Conservation (phyloP, 2,329 filamentous ascomycete species). For the Pyrenophora graminea region DNA sequence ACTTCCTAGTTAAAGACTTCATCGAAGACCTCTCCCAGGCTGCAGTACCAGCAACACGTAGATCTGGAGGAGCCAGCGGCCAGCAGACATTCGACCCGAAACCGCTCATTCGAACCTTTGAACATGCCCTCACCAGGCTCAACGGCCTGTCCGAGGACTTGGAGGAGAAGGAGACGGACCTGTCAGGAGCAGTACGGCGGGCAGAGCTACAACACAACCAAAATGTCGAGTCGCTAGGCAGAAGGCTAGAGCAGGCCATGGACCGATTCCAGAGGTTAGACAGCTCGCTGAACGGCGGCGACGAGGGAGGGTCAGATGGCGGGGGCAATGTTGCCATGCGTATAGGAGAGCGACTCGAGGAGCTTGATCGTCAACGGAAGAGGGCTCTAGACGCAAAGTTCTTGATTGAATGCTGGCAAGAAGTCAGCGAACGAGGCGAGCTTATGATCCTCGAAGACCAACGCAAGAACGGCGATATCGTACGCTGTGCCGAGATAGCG, state of each 20-base stretch:
- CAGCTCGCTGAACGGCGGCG: conserved; percentile 72
- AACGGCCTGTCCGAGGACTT: conserved; percentile 78
- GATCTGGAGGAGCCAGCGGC: conserved; percentile 64
- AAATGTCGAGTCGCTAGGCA: conserved; percentile 83
- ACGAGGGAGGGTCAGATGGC: conserved; percentile 57
- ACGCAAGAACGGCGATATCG: conserved; percentile 84
- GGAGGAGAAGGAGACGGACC: conserved; percentile 86
- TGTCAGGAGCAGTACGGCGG: conserved; percentile 84
- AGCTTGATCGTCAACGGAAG: conserved; percentile 88
- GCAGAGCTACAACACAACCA: conserved; percentile 91
- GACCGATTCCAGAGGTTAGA: conserved; percentile 90
- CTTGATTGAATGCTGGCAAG: conserved; percentile 93
- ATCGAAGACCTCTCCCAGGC: conserved; percentile 89
- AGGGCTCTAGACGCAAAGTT: conserved; percentile 92
- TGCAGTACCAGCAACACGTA: conserved; percentile 76
- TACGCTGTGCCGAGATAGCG: conserved; percentile 90
- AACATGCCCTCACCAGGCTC: conserved; percentile 72
- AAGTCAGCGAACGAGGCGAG: conserved; percentile 87
- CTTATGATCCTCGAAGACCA: conserved; percentile 88
- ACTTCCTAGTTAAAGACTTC: conserved; percentile 98
- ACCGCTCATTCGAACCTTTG: conserved; percentile 93
- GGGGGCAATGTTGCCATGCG: conserved; percentile 91
- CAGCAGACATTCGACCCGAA: conserved; percentile 80
- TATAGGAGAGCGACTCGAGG: conserved; percentile 91
- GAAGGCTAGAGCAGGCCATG: conserved; percentile 90